Base-by-base conservation (phyloP, 176 grass and related monocot species). In the Cenchrus purpureus region DNA sequence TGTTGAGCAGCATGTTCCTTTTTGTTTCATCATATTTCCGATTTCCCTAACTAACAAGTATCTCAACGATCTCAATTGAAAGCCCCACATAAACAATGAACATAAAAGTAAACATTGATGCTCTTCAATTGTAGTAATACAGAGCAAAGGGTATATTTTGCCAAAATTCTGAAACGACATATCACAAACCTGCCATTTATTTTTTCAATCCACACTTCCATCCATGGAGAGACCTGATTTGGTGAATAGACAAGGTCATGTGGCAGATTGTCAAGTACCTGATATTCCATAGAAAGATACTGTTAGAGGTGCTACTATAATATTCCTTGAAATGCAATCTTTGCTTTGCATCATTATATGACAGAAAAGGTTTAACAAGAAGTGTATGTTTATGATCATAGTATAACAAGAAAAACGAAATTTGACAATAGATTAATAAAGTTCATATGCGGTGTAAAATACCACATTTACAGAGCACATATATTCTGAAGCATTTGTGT, bases 231-330 rank as follows among this genome's bases (percentile, higher is more conserved):
- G 51, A 90, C 89, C 74, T 94, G 96, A 88, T 95, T 89, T 94
- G 88, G 86, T 62, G 93, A 92, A 94, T 94, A 95, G 37, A 94
- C 86, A 91, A 98, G 93, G 82, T 98, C 96, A 91, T 98, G 96
- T 50, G 91, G 96, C 61, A 95, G 91, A 90, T 98, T 98, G 86
- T 98, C 96, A 89, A 98, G 96, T 85, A 98, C 96, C 96, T 98
- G 74, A 76, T 71, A 88, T 87, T 87, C 78, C 89, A 68, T 19
- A 2, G 19, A 80, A 84, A 83, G 43, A 75, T 91, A 83, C 37
- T n/a, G 14, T 78, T 65, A 19, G 43, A 78, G 44, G 5, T 50
- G 20, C 8, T 74, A 19, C 17, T 7, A 2, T 53, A 68, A 42
- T 62, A 16, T 75, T 37, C 28, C n/a, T 79, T 75, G 42, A 76